Percentiles rank a stretch among this genome's conserved stretches.
Evolutionary conservation across 805 yeast genomes (phyloP).

Genomic region (Schwanniomyces polymorphus): DNA sequence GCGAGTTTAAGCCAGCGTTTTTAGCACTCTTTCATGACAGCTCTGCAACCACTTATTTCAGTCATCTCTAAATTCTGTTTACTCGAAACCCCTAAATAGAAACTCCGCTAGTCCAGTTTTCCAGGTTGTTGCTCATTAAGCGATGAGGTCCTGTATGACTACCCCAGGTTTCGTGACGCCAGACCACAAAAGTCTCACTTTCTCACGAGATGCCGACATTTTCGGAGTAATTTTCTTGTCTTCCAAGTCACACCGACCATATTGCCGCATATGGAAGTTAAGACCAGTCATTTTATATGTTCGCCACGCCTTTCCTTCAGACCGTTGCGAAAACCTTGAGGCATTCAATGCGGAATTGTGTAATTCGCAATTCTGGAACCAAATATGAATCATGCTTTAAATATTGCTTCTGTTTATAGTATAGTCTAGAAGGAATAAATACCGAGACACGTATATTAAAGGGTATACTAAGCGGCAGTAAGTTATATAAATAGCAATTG

Average conservation of each 20-base stretch:
- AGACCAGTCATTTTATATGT: neutral
- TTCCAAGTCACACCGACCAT: neutral
- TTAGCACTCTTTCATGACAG: too few relatives aligned
- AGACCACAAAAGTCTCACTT: neutral
- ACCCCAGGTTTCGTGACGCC: neutral
- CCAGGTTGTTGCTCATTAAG: too few relatives aligned
- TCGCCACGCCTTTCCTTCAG: neutral
- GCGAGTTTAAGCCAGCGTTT: too few relatives aligned
- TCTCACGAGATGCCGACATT: neutral
- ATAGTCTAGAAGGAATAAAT: neutral
- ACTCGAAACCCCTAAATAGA: too few relatives aligned
- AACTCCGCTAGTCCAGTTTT: too few relatives aligned
- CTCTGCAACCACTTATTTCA: too few relatives aligned
- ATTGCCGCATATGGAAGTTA: neutral
- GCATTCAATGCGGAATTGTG: neutral
- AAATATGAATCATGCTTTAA: neutral
- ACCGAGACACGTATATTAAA: neutral
- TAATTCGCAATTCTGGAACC: neutral
- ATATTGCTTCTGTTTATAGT: neutral
- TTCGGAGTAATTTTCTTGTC: neutral
- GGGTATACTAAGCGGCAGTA: neutral
- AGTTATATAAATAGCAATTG: neutral
- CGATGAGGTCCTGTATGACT: neutral
- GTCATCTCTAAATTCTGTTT: too few relatives aligned
- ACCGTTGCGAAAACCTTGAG: neutral